Base-by-base conservation (phyloP, 208 protist species). In the Balamuthia mandrillaris region DNA sequence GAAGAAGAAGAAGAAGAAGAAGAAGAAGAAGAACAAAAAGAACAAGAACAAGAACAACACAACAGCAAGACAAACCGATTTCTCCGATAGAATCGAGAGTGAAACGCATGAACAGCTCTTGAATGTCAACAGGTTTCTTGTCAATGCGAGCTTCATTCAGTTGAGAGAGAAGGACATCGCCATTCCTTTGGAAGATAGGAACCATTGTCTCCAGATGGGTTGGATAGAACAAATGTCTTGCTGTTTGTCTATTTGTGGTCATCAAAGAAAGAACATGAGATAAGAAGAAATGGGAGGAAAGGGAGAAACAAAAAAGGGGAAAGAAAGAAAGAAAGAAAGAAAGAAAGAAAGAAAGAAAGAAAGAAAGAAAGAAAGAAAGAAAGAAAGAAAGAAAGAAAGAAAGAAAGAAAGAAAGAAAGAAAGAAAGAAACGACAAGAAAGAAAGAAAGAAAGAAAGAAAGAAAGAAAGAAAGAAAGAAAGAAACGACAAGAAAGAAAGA, bases 111-210 rank as follows among this genome's bases (percentile, higher is more conserved):
- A n/a, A n/a, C n/a, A n/a, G n/a, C n/a, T n/a, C n/a, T n/a, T n/a
- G n/a, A n/a, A n/a, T n/a, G n/a, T n/a, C n/a, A n/a, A n/a, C n/a
- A n/a, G n/a, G n/a, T n/a, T n/a, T n/a, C n/a, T n/a, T n/a, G 29
- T 82, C 74, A n/a, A 82, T 82, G 37, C 54, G 47, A 7, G 49
- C 74, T 12, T 1, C 3, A 37, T 44, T 82, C 49, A 82, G 9
- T 21, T 82, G 51, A 0, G 41, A 45, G 16, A 82, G 74, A 16
- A 82, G 47, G 10, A 82, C 74, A 82, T 82, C 51, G 74, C 6
- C 74, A 65, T 31, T 42, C 49, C 58, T 39, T 42, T 63, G n/a
- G n/a, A n/a, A n/a, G n/a, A n/a, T 58, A 16, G 58, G 49, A 14
- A 65, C 74, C 7, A 82, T 39, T 31, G 27, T 9, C 51, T 31